Base-by-base conservation (phyloP, 2,329 filamentous ascomycete species). In the Cytospora schulzeri region DNA sequence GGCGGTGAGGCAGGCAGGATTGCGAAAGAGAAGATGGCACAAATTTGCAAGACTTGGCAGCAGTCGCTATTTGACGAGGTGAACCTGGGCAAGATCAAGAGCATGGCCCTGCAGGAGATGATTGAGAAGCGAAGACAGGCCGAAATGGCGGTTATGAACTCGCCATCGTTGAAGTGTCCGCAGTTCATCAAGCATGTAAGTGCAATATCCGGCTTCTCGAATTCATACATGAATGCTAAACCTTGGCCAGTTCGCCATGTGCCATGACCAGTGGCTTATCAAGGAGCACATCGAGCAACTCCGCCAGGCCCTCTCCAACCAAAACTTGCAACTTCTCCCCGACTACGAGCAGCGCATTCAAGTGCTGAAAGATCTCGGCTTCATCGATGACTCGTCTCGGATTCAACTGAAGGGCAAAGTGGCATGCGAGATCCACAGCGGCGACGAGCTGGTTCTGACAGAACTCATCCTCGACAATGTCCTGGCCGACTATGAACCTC, bases 401-500 rank as follows among this genome's bases (percentile, higher is more conserved):
- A 96, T 99, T 48, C 91, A 96, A 78, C 85, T 99, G 68, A 99
- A 99, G 79, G 95, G 95, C 76, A 98, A 98, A 76, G 95, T 99
- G 26, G 95, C 95, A 5, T 99, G 95, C 78, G 95, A 99, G 77
- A 94, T 99, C 66, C 95, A 98, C 77, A 97, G 94, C 0, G 93
- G 93, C 22, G 94, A 98, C 74, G 95, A 99, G 77, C 85, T 99
- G 0, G 94, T 99, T 0, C 85, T 99, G 22, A 99, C 95, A 0
- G 95, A 99, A 75, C 85, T 98, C 7, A 93, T 99, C 56, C 88
- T 99, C 22, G 95, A 99, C 77, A 99, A 99, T 71, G 92, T 97
- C 2, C 87, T 99, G 3, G 93, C 94, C 58, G 91, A 96, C 67
- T 97, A 95, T 76, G 94, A 97, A 71, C 93, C 94, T 1, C 93